These are phyloP conservation scores for Nectriaceae sp. DNA, from an alignment of 2,329 filamentous ascomycete genomes.

Conservation along the genomic window DNA sequence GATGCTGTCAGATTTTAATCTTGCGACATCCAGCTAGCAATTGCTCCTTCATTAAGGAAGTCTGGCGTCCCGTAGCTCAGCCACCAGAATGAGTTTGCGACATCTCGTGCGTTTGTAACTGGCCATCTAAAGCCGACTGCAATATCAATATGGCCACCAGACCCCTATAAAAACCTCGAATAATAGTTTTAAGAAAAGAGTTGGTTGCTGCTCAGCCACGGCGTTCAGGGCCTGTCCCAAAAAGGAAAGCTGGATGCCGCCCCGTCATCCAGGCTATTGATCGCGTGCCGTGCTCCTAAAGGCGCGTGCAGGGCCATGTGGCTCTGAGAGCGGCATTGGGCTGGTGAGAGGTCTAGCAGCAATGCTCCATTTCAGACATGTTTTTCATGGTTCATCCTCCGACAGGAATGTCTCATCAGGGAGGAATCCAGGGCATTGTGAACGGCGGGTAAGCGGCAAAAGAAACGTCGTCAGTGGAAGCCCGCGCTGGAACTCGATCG, in stretches of 20 bases:
- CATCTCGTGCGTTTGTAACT: slow-evolving; percentile 9
- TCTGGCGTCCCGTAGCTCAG: slow-evolving; percentile 15
- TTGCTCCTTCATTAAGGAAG: neutral
- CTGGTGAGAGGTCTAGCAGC: neutral
- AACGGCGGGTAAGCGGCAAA: neutral
- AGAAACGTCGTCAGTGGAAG: neutral
- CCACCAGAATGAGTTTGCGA: slow-evolving; percentile 17
- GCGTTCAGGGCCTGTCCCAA: slow-evolving; percentile 1
- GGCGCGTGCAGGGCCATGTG: slow-evolving; percentile 7
- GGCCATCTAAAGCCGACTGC: neutral
- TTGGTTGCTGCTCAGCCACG: neutral
- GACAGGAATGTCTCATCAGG: neutral
- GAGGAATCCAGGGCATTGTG: neutral
- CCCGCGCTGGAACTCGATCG: neutral
- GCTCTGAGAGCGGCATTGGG: neutral
- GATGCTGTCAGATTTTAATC: neutral
- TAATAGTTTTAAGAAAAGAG: neutral
- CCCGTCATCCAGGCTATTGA: slow-evolving; percentile 18
- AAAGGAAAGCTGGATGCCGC: slow-evolving; percentile 9
- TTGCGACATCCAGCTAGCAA: neutral
- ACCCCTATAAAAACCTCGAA: slow-evolving; percentile 2
- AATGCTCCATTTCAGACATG: slow-evolving; percentile 1
- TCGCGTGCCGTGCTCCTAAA: slow-evolving; percentile 15
- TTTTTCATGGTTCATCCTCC: slow-evolving; percentile 1
- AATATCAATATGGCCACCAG: neutral